Evolutionary conservation across 768 basidiomycete genomes (phyloP).

Genomic region (Mrakia hoshinonis): DNA sequence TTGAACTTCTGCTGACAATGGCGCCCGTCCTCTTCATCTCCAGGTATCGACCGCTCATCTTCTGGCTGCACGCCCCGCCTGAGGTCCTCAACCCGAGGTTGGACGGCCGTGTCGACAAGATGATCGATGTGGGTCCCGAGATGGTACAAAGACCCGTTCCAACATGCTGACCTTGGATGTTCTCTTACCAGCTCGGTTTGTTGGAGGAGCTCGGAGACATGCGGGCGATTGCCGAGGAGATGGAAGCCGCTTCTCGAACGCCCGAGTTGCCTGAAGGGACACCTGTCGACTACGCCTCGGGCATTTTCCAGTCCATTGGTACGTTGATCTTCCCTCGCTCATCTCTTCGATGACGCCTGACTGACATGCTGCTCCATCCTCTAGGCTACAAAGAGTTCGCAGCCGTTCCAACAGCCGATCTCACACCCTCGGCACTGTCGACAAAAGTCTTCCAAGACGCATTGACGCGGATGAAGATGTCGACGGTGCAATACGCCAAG

Average conservation of each 20-base stretch:
- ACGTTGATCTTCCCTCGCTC: conserved; percentile 16
- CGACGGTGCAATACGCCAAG: conserved; percentile 84
- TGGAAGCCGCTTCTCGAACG: neutral
- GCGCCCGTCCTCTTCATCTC: neutral
- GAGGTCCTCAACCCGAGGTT: conserved; percentile 57
- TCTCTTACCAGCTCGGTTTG: conserved; percentile 56
- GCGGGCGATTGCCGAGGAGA: conserved; percentile 33
- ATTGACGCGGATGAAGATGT: conserved; percentile 69
- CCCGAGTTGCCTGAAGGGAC: conserved; percentile 5
- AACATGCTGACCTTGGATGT: neutral
- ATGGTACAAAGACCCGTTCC: too few relatives aligned
- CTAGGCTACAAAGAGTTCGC: conserved; percentile 89
- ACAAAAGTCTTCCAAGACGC: conserved; percentile 48
- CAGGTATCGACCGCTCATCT: conserved; percentile 75
- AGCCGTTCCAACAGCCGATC: conserved; percentile 46
- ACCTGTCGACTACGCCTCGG: conserved; percentile 58
- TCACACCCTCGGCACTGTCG: conserved; percentile 30
- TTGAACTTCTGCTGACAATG: neutral
- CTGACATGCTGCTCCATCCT: neutral
- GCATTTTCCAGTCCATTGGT: conserved; percentile 95
- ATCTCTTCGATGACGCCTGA: conserved; percentile 11
- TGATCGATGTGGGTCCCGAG: conserved; percentile 64
- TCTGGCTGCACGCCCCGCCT: conserved; percentile 80
- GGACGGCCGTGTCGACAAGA: conserved; percentile 71
- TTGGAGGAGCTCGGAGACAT: conserved; percentile 65